Evolutionary conservation across 2,329 filamentous ascomycete species (phyloP).

Genomic region (Tolypocladium nubicola): DNA sequence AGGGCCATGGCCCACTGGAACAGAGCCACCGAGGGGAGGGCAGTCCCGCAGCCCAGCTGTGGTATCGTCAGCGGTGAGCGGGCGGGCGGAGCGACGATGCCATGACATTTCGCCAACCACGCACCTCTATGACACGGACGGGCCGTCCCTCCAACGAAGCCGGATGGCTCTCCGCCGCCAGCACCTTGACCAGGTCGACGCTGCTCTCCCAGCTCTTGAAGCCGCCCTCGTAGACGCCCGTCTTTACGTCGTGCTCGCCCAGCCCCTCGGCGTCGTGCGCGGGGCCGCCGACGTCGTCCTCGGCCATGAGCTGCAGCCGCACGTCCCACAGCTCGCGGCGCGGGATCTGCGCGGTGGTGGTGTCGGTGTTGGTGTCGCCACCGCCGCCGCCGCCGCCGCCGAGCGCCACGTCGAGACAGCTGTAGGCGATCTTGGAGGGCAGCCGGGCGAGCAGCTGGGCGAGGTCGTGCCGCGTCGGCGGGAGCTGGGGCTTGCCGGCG

Average conservation of each 20-base stretch:
- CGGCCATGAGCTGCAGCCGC: slow-evolving; percentile 69
- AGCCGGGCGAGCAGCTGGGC: slow-evolving; percentile 43
- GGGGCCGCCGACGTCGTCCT: slow-evolving; percentile 43
- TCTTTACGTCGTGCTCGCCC: slow-evolving; percentile 63
- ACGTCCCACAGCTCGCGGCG: slow-evolving; percentile 76
- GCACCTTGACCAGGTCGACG: slow-evolving; percentile 65
- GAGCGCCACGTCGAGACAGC: slow-evolving; percentile 45
- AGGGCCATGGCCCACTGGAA: slow-evolving; percentile 48
- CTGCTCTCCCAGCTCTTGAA: slow-evolving; percentile 90
- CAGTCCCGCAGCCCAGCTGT: slow-evolving; percentile 70
- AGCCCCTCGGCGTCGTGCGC: slow-evolving; percentile 33
- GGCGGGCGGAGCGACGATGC: neutral
- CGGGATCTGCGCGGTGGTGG: slow-evolving; percentile 43
- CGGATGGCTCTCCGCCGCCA: slow-evolving; percentile 32
- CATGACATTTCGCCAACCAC: slow-evolving; percentile 13
- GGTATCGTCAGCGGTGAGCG: slow-evolving; percentile 6
- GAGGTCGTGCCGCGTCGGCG: slow-evolving; percentile 40
- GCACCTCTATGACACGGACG: slow-evolving; percentile 43
- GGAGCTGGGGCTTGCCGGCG: slow-evolving; percentile 47
- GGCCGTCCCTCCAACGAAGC: slow-evolving; percentile 20
- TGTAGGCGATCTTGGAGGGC: slow-evolving; percentile 66
- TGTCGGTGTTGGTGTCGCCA: slow-evolving; percentile 30
- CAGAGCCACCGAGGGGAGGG: slow-evolving; percentile 59
- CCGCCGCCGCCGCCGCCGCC: slow-evolving; percentile 27
- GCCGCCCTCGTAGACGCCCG: slow-evolving; percentile 75